These are phyloP conservation scores for Apophysomyces ossiformis DNA, from an alignment of 371 early-diverging fungal genomes.

Conservation along the genomic window DNA sequence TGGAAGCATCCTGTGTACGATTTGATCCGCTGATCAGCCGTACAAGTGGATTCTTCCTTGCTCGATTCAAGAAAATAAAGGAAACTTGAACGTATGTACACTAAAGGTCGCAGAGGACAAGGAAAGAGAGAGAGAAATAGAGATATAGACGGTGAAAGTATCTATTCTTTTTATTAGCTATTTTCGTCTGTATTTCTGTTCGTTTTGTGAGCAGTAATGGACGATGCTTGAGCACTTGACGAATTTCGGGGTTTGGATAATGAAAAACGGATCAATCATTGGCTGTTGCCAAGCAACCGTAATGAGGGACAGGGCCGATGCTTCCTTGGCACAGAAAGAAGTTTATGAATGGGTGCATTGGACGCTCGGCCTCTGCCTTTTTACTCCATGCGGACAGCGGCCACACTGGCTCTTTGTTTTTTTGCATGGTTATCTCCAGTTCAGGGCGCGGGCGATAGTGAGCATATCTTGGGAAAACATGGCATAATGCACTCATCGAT, in stretches of 20 bases:
- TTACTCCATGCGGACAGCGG: background rate
- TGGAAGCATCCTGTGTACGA: constrained; percentile 49
- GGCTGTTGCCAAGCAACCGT: background rate
- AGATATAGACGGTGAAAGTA: too few species aligned
- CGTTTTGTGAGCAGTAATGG: too few species aligned
- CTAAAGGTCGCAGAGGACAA: background rate
- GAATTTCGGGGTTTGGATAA: background rate
- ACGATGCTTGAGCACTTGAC: too few species aligned
- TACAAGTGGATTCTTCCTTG: constrained; percentile 80
- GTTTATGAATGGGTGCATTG: background rate
- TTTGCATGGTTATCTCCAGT: background rate
- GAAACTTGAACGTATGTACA: background rate
- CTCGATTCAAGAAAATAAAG: constrained; percentile 62
- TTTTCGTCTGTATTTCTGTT: too few species aligned
- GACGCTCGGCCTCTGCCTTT: background rate
- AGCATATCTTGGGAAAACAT: background rate
- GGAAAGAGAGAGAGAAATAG: too few species aligned
- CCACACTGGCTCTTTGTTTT: background rate
- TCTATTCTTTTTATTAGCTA: too few species aligned
- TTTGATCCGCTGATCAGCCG: constrained; percentile 69
- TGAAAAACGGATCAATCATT: background rate
- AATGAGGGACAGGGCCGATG: background rate
- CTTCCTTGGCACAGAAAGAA: background rate
- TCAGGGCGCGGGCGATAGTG: background rate
- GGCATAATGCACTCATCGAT: constrained; percentile 3